Conservation (phyloP, 163 green algal species). For the Prototheca wickerhamii region DNA sequence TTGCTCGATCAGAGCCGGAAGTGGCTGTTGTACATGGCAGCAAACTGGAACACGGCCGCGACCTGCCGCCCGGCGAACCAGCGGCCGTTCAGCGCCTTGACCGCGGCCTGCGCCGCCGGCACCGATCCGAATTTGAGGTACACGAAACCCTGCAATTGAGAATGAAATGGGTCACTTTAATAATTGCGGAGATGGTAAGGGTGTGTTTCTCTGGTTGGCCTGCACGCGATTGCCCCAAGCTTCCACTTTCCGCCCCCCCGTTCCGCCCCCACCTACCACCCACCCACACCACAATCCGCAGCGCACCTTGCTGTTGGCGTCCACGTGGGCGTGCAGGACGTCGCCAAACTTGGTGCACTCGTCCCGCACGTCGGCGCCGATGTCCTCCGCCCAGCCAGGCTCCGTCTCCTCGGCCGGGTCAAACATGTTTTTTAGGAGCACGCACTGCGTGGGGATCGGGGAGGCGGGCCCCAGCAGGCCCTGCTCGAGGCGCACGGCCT, state of each 20-base stretch:
- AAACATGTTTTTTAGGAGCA: constrained; percentile 98
- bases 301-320: constrained; percentile 71
- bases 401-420: constrained; percentile 68
- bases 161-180: too few species aligned
- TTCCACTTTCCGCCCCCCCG: background rate
- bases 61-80: constrained; percentile 81
- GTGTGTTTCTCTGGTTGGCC: too few species aligned
- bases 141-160: constrained; percentile 66
- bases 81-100: constrained; percentile 70
- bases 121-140: constrained; percentile 77
- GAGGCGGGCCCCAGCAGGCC: constrained; percentile 79
- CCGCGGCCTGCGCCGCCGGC: constrained; percentile 52
- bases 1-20: constrained; percentile 37
- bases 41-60: constrained; percentile 78
- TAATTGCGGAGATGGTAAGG: too few species aligned
- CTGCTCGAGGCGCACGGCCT: constrained; percentile 56
- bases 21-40: constrained; percentile 62
- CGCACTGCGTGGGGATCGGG: constrained; percentile 81
- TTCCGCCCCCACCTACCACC: background rate
- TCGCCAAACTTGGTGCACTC: constrained; percentile 91
- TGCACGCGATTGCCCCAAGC: too few species aligned
- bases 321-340: constrained; percentile 77
- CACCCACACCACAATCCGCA: background rate
- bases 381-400: constrained; percentile 82
- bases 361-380: constrained; percentile 78